These are phyloP conservation scores for Cucurbita maxima DNA, from an alignment of 306 rosid genomes.

Conservation along the genomic window DNA sequence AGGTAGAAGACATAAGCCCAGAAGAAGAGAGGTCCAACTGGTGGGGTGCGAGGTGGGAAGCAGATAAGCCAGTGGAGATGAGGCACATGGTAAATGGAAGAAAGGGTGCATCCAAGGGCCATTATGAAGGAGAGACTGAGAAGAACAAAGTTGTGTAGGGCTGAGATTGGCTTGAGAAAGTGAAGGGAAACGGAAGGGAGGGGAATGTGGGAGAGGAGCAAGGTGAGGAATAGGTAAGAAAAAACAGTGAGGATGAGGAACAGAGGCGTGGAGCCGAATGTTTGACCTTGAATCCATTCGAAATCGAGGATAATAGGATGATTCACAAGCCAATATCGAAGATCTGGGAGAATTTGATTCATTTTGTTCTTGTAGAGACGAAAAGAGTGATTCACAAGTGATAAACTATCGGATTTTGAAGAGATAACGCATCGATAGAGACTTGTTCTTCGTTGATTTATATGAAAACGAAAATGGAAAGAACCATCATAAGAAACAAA, in stretches of 20 bases:
- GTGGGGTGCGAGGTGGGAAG: conserved; percentile 38
- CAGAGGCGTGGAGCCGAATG: conserved; percentile 27
- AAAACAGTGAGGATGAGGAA: conserved; percentile 29
- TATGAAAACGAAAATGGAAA: not conserved
- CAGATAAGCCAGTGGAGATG: conserved; percentile 29
- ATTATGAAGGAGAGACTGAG: conserved; percentile 35
- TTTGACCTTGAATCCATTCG: conserved; percentile 44
- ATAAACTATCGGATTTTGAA: not conserved
- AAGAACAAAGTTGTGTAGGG: conserved; percentile 49
- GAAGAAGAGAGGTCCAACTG: conserved; percentile 68
- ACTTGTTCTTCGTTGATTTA: not conserved
- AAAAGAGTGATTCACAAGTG: conserved; percentile 7
- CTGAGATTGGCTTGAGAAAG: conserved; percentile 29
- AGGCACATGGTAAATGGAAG: conserved; percentile 19
- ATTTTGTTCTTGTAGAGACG: not conserved
- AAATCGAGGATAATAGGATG: conserved; percentile 49
- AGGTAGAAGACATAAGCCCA: conserved; percentile 93
- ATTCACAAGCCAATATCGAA: conserved; percentile 43
- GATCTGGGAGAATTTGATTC: conserved; percentile 6
- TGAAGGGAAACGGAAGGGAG: conserved; percentile 13
- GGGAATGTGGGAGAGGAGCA: conserved; percentile 29
- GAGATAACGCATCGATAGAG: not conserved
- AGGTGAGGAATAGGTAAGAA: conserved; percentile 38
- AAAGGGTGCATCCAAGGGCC: conserved; percentile 35
- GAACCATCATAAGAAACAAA: not conserved